These are phyloP conservation scores for Populus hybrid DNA, from an alignment of 441 rosid species.

Conservation along the genomic window DNA sequence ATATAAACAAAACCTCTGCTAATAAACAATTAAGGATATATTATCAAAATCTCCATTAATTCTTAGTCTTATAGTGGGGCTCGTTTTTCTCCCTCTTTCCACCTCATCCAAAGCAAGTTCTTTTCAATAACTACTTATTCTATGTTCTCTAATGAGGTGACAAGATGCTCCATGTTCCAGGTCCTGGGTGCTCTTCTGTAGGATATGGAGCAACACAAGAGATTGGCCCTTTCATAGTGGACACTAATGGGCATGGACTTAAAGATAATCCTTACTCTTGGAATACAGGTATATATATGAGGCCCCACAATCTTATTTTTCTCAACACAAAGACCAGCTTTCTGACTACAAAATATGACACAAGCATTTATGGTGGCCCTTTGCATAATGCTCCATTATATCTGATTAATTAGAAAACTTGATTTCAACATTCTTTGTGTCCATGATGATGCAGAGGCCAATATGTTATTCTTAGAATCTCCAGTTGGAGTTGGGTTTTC, in stretches of 20 bases:
- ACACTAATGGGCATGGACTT: constrained; percentile 48
- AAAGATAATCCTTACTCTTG: constrained; percentile 61
- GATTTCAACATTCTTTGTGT: constrained; percentile 4
- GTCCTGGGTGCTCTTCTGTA: constrained; percentile 95
- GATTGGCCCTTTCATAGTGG: constrained; percentile 88
- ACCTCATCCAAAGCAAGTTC: constrained; percentile 16
- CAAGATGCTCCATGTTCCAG: constrained; percentile 53
- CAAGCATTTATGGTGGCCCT: background rate
- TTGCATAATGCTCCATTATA: constrained; percentile 19
- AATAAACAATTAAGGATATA: constrained; percentile 14
- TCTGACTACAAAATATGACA: background rate
- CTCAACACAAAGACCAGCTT: background rate
- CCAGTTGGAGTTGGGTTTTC: constrained; percentile 94
- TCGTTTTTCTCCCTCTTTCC: constrained; percentile 1
- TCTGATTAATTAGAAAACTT: constrained; percentile 8
- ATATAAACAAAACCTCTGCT: background rate
- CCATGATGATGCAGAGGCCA: constrained; percentile 63
- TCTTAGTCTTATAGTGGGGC: constrained; percentile 7
- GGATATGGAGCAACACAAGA: constrained; percentile 96
- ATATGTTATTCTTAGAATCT: constrained; percentile 83
- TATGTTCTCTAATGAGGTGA: constrained; percentile 40
- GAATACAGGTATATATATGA: constrained; percentile 41
- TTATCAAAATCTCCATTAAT: background rate
- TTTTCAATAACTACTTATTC: constrained; percentile 11
- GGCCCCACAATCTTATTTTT: background rate